Conservation (phyloP, 139 green algal species). For the Coccomyxa sp. region DNA sequence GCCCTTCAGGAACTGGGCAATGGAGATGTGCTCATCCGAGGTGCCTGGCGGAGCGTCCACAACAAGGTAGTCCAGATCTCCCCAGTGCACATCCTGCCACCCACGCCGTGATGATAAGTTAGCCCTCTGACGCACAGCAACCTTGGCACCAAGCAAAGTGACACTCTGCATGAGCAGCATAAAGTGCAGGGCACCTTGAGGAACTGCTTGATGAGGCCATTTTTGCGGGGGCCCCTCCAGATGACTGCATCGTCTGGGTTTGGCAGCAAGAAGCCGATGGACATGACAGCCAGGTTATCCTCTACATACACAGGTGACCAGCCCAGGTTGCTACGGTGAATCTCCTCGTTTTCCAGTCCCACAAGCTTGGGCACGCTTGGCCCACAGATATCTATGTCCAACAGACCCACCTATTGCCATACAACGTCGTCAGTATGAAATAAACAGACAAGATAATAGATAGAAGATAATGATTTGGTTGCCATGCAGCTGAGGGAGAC, state of each 20-base stretch:
- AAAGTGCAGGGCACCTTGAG: slow-evolving; percentile 2
- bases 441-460: neutral
- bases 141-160: neutral
- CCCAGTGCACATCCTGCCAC: slow-evolving; percentile 94
- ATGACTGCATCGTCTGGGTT: slow-evolving; percentile 95
- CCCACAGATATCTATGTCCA: slow-evolving; percentile 99
- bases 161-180: neutral
- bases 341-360: slow-evolving; percentile 84
- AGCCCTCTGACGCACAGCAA: neutral
- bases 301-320: slow-evolving; percentile 91
- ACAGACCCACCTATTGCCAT: slow-evolving; percentile 76
- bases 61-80: slow-evolving; percentile 90
- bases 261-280: slow-evolving; percentile 96
- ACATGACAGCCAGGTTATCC: slow-evolving; percentile 97
- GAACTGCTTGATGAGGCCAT: slow-evolving; percentile 96
- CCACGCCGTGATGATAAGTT: neutral
- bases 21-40: slow-evolving; percentile 96
- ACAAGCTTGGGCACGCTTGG: slow-evolving; percentile 92
- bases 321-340: slow-evolving; percentile 81
- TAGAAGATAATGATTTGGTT: neutral
- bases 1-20: slow-evolving; percentile 65
- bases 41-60: slow-evolving; percentile 97
- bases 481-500: neutral
- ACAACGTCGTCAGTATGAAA: neutral
- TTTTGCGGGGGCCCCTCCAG: slow-evolving; percentile 94